Conservation (phyloP, 108 stramenopile species). For the Cyclotella distinguenda region DNA sequence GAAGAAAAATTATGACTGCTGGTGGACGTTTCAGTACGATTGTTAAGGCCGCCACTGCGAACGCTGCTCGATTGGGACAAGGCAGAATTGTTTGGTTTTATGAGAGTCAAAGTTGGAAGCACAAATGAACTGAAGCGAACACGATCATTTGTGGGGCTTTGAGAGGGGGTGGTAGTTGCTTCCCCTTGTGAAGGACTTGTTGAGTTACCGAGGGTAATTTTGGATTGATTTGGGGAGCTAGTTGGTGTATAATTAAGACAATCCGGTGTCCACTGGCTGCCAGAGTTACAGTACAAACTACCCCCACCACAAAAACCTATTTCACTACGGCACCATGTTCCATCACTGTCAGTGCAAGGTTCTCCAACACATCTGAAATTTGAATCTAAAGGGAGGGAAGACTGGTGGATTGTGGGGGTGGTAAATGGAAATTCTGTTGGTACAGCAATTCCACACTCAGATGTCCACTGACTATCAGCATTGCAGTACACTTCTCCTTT, state of each 20-base stretch:
- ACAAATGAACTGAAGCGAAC: conserved; percentile 19
- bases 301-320: conserved; percentile 36
- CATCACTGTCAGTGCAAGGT: conserved; percentile 25
- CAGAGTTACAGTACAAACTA: conserved; percentile 24
- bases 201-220: background rate
- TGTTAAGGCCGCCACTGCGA: no score
- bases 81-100: background rate
- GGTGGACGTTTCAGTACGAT: no score
- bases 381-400: conserved; percentile 25
- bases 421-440: conserved; percentile 14
- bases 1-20: no score
- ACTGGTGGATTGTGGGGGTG: conserved; percentile 12
- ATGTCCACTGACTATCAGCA: conserved; percentile 28
- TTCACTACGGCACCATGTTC: conserved; percentile 35
- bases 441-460: conserved; percentile 19
- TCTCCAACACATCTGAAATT: conserved; percentile 26
- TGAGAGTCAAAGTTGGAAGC: conserved; percentile 14
- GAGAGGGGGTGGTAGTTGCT: background rate
- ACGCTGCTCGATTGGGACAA: no score
- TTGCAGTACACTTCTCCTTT: conserved; percentile 37
- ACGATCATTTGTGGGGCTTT: background rate
- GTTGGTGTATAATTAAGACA: conserved; percentile 2
- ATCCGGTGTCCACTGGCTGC: conserved; percentile 26
- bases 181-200: background rate
- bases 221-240: conserved; percentile 4